Base-by-base conservation (phyloP, 208 protist species). In the Leishmania turanica region DNA sequence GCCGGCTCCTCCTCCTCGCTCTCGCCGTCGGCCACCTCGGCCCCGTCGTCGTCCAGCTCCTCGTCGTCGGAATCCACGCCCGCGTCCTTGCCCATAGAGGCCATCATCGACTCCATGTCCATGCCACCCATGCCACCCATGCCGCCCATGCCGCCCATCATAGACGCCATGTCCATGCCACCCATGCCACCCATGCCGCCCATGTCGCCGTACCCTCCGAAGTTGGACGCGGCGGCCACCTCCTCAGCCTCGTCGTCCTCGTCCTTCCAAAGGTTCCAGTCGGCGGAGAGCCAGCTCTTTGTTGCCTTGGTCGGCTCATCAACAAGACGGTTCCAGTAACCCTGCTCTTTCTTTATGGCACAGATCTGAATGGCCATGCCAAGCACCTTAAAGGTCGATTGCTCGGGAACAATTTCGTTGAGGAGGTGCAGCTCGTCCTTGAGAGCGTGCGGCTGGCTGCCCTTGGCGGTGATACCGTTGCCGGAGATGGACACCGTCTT, bases 241-340 rank as follows among this genome's bases (percentile, higher is more conserved):
- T 93, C 90, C 64, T 93, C 91, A 40, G 91, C 95, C 72, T 90
- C 92, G 75, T 96, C 95, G 79, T 98, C 93, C 83, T 98, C 95
- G 78, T 98, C 95, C 87, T 98, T 96, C 95, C 95, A 98, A 27
- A 98, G 88, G 87, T 96, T 98, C 93, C 95, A 98, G 87, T 98
- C 95, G 13, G 87, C 93, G 17, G 92, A 95, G 17, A 98, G 89
- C 95, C 95, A 98, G 15, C 82, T 84, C 87, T 96, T 95, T 3
- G 93, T 96, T 58, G 85, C 81, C 85, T 91, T 92, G 49, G 84
- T 86, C 31, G 92, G 88, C 86, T 95, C 84, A 54, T 93, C 87
- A 21, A 96, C 91, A 31, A 98, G 88, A 56, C 88, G 87, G 81
- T 96, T 95, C 93, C 95, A 96, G 86, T 96, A 98, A 40, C 91